Percentiles rank a stretch among this genome's conserved stretches.
These are phyloP conservation scores for Adenanthera pavonina DNA, from an alignment of 306 rosid species.

Conservation along the genomic window DNA sequence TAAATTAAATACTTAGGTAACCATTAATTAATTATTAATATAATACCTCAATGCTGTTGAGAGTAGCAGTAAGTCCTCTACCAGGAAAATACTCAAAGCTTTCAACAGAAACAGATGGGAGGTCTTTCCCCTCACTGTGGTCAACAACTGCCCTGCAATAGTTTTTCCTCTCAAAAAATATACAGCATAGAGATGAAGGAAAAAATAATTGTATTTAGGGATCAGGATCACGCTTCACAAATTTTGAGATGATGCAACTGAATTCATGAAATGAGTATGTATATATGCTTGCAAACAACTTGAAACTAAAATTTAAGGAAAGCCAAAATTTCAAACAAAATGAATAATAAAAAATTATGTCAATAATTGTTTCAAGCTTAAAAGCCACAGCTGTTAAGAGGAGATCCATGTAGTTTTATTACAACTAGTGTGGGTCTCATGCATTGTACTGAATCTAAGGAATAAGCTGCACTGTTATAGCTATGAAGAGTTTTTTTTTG, in stretches of 20 bases:
- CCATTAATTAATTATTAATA: not conserved
- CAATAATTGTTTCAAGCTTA: not conserved
- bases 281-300: conserved; percentile 18
- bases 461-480: too few relatives aligned
- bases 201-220: conserved; percentile 23
- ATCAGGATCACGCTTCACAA: conserved; percentile 25
- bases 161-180: conserved; percentile 9
- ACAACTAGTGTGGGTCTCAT: too few relatives aligned
- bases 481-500: too few relatives aligned
- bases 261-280: conserved; percentile 26
- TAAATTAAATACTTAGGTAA: conserved; percentile 27
- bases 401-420: not conserved
- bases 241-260: conserved; percentile 33
- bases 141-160: conserved; percentile 95
- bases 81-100: conserved; percentile 97
- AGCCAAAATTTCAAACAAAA: conserved; percentile 22
- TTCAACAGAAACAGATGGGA: conserved; percentile 92
- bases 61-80: conserved; percentile 88
- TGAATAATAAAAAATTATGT: not conserved
- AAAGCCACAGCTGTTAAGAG: not conserved
- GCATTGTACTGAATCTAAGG: too few relatives aligned
- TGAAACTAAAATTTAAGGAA: not conserved
- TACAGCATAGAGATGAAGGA: not conserved
- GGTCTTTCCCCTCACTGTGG: conserved; percentile 92
- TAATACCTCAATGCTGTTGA: conserved; percentile 74